A percentile compares a stretch with the other conserved stretches of the same genome.
phyloP scores from a whole-genome alignment of 2,329 filamentous ascomycete genomes.

The Botrytis sinoallii region DNA sequence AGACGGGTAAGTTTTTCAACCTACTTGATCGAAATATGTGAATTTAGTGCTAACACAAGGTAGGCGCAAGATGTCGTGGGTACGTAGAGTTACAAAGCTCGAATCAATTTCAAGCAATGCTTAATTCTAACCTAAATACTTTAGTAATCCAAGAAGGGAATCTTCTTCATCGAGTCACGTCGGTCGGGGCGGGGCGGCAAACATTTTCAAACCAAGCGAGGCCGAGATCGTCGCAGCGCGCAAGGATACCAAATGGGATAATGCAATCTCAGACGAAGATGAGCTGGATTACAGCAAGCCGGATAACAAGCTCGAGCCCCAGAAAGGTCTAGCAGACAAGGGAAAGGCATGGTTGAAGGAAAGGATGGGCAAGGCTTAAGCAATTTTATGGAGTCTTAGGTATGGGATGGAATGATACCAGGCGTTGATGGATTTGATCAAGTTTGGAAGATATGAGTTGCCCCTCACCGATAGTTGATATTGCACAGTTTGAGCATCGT shows the following conservation, averaged over 20 bases:
- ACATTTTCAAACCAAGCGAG: constrained; percentile 54
- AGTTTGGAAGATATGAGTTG: neutral
- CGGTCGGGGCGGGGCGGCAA: constrained; percentile 74
- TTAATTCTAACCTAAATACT: neutral
- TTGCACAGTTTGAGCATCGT: neutral
- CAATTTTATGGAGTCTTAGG: neutral
- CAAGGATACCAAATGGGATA: constrained; percentile 33
- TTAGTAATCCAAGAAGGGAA: constrained; percentile 45
- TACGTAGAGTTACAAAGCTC: constrained; percentile 39
- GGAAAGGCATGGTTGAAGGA: constrained; percentile 46
- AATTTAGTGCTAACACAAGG: neutral
- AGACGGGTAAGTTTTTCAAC: constrained; percentile 47
- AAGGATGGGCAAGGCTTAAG: constrained; percentile 11
- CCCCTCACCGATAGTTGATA: neutral
- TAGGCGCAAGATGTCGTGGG: constrained; percentile 75
- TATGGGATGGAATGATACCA: neutral
- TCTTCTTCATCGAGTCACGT: constrained; percentile 61
- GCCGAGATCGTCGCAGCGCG: constrained; percentile 35
- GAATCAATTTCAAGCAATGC: neutral
- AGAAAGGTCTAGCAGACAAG: constrained; percentile 47
- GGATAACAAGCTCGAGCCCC: constrained; percentile 19
- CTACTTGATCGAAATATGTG: neutral
- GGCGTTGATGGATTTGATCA: constrained; percentile 14
- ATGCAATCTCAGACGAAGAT: constrained; percentile 33
- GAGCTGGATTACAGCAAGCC: constrained; percentile 8